A percentile compares a stretch with the other conserved stretches of the same genome.
phyloP scores from a whole-genome alignment of 306 rosid species.

The Fragaria vesca region DNA sequence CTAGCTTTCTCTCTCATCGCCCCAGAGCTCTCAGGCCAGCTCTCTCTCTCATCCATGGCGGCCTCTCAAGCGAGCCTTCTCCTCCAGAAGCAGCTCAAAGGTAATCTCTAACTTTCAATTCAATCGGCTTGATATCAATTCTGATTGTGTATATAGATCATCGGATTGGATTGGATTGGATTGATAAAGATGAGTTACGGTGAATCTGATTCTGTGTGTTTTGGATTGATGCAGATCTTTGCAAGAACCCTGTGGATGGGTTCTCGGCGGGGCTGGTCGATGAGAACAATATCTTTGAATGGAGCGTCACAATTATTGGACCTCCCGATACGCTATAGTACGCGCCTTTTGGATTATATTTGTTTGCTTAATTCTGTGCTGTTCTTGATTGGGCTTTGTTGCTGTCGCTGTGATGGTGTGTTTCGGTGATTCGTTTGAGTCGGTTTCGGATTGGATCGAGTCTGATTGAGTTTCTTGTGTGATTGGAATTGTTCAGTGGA shows the following conservation, averaged over 20 bases:
- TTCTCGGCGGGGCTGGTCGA: conserved; percentile 97
- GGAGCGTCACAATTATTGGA: conserved; percentile 98
- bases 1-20: neutral
- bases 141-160: conserved; percentile 28
- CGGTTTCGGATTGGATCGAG: conserved; percentile 17
- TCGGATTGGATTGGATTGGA: conserved; percentile 19
- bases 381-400: neutral
- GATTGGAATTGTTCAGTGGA: neutral
- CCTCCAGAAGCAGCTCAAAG: conserved; percentile 94
- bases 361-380: neutral
- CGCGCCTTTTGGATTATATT: conserved; percentile 3
- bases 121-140: neutral
- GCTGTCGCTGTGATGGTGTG: neutral
- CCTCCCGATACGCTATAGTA: conserved; percentile 99
- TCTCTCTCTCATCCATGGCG: conserved; percentile 49
- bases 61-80: conserved; percentile 94
- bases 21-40: conserved; percentile 24
- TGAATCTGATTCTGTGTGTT: conserved; percentile 3
- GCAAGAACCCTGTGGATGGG: conserved; percentile 90
- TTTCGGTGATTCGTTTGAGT: conserved; percentile 4
- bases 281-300: conserved; percentile 85
- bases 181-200: neutral
- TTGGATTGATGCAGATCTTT: conserved; percentile 64
- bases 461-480: conserved; percentile 10
- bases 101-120: conserved; percentile 30